Evolutionary conservation across 2,329 filamentous ascomycete species (phyloP).

Genomic region (Beauveria australis): DNA sequence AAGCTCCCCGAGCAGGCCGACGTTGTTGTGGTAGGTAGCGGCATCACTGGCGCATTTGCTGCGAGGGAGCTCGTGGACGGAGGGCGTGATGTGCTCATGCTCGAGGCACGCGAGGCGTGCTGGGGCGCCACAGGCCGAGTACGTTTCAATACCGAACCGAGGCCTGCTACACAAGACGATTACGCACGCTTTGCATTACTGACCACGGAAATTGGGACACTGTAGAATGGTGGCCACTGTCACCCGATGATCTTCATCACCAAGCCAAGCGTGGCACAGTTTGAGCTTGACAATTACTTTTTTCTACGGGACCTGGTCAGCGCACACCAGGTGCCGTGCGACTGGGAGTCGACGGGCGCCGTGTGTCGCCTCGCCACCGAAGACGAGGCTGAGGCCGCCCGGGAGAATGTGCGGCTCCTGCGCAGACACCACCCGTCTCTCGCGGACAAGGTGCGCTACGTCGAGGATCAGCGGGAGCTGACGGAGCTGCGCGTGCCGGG

Average conservation of each 20-base stretch:
- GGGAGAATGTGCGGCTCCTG: conserved; percentile 42
- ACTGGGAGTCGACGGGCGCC: conserved; percentile 56
- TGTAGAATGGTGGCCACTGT: conserved; percentile 63
- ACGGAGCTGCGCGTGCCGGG: conserved; percentile 44
- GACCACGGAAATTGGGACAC: no score
- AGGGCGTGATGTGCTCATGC: conserved; percentile 53
- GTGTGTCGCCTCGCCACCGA: conserved; percentile 56
- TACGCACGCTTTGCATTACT: no score
- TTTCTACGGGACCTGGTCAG: conserved; percentile 51
- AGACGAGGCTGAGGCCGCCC: conserved; percentile 44
- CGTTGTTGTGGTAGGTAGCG: conserved; percentile 65
- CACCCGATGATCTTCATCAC: conserved; percentile 61
- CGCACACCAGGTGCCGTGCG: conserved; percentile 54
- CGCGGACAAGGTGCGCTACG: conserved; percentile 36
- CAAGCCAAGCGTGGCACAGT: conserved; percentile 53
- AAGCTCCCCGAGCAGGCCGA: conserved; percentile 56
- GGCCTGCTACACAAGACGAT: no score
- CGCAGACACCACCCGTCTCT: conserved; percentile 47
- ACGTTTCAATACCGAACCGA: conserved; percentile 24
- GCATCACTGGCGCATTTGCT: conserved; percentile 67
- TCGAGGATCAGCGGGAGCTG: conserved; percentile 33
- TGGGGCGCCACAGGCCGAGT: conserved; percentile 79
- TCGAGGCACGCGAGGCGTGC: conserved; percentile 73
- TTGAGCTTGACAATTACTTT: conserved; percentile 63
- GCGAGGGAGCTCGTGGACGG: conserved; percentile 52